Evolutionary conservation across 192 early-diverging fungal genomes (phyloP), one percentile per base, ranked within the genome.

Genomic region (Coemansia erecta): DNA sequence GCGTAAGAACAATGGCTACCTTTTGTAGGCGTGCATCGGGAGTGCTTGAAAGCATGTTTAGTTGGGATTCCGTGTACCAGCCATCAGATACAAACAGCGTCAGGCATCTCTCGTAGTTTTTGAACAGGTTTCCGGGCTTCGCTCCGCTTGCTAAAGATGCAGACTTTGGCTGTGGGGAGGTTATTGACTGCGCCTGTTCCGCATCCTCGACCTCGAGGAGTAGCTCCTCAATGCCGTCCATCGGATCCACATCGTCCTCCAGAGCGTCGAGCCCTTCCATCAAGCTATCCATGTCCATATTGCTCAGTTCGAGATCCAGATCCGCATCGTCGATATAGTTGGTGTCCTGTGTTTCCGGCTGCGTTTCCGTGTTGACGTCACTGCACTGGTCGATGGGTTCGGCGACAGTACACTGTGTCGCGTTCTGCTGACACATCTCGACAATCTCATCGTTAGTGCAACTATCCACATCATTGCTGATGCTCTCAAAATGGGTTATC

Each of bases 1-100:
- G 62, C 39, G 76, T 71, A 18, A 70, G 73, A 49, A 79, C 70
- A 0, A 70, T 70, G 17, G 73, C 66, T 31, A 64, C 53, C 53
- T 73, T 72, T 60, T 72, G 70, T 14, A 14, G 46, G 13, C 63
- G 48, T 15, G 66, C 57, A 5, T 66, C 70, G 3, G 50, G 2
- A 2, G 58, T 50, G 8, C 41, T 23, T 1, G 58, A 11, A 18
- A 35, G 40, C 3, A 49, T 54, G 18, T 72, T 45, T 12, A 58
- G 26, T 45, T 68, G 65, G 0, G 37, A 28, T n/a, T 8, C 21
- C 9, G 60, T 70, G 50, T 67, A 74, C n/a, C 45, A 53, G 14
- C 72, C 58, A 17, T 70, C 65, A 2, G 64, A 61, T 12, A 74
- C 72, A 15, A 66, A 53, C 45, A 80, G 64, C 24, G 60, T 58